Percentiles rank a stretch among this genome's conserved stretches.
Evolutionary conservation across 1,284 basidiomycete genomes (phyloP).

Genomic region (Amylostereum chailletii): DNA sequence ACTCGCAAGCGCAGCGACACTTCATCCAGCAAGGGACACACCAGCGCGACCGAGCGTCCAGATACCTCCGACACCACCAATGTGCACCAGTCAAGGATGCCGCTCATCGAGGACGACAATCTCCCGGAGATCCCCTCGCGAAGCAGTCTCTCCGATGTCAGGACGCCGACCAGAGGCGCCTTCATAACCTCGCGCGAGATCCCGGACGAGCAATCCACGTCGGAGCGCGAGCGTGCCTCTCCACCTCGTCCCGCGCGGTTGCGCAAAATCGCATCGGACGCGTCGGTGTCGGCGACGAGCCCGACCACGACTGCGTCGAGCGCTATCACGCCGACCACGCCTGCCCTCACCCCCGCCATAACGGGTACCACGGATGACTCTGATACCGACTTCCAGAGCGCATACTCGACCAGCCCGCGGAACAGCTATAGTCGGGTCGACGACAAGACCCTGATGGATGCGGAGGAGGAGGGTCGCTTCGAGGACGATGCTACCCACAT

Average conservation of each 20-base stretch:
- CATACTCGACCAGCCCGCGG: slow-evolving; percentile 67
- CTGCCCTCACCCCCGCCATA: slow-evolving; percentile 31
- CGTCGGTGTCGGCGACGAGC: slow-evolving; percentile 21
- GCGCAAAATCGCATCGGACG: slow-evolving; percentile 22
- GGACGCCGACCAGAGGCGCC: slow-evolving; percentile 7
- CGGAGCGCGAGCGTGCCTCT: background rate
- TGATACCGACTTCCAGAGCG: slow-evolving; percentile 78
- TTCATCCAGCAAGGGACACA: slow-evolving; percentile 29
- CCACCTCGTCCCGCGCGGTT: background rate
- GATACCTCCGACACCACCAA: slow-evolving; percentile 5
- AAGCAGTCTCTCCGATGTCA: background rate
- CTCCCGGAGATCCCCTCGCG: background rate
- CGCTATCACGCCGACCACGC: slow-evolving; percentile 27
- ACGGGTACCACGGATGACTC: slow-evolving; percentile 62
- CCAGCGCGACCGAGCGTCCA: background rate
- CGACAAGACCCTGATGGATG: slow-evolving; percentile 6
- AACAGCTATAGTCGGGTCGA: slow-evolving; percentile 39
- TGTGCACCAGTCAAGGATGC: background rate
- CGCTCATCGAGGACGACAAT: background rate
- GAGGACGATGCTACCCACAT: too few relatives aligned
- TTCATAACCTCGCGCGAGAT: background rate
- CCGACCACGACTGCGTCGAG: slow-evolving; percentile 16
- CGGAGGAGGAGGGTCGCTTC: slow-evolving; percentile 2
- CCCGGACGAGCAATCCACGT: background rate
- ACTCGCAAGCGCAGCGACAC: slow-evolving; percentile 38